Conservation (phyloP, 352 stramenopile species). For the Phytopythium litorale region DNA sequence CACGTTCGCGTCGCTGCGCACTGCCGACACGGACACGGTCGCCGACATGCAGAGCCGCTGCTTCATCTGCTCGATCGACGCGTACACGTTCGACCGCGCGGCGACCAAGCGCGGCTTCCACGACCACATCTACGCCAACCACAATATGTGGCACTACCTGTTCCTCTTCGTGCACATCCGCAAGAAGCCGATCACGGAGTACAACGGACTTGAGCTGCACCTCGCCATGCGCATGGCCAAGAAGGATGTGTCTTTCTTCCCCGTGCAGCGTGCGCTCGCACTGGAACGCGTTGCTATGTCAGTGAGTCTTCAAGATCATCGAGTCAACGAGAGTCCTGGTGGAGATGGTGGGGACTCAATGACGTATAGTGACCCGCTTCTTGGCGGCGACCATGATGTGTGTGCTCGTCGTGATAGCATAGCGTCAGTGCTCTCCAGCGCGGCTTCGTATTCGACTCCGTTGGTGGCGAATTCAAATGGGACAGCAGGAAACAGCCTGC, state of each 20-base stretch:
- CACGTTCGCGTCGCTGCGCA: conserved; percentile 70
- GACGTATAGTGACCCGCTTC: neutral
- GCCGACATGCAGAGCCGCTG: conserved; percentile 68
- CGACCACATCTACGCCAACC: conserved; percentile 66
- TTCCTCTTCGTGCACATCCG: conserved; percentile 78
- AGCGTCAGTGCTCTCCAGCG: neutral
- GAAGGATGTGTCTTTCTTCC: conserved; percentile 75
- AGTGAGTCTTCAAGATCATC: neutral
- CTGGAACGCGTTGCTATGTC: conserved; percentile 22
- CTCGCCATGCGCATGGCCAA: conserved; percentile 76
- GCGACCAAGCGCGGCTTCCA: conserved; percentile 65
- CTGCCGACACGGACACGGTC: conserved; percentile 56
- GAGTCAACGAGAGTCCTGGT: neutral
- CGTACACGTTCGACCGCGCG: conserved; percentile 66
- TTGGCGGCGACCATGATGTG: neutral
- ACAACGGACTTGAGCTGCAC: conserved; percentile 78
- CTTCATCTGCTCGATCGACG: conserved; percentile 81
- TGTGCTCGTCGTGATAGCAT: neutral
- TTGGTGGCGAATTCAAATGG: neutral
- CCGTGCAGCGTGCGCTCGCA: conserved; percentile 51
- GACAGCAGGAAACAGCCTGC: neutral
- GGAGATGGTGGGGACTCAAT: neutral
- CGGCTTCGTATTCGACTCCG: neutral
- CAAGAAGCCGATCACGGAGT: conserved; percentile 75
- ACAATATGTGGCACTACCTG: conserved; percentile 85